phyloP scores from a whole-genome alignment of 768 basidiomycete species.

The Phanerochaete carnosa region DNA sequence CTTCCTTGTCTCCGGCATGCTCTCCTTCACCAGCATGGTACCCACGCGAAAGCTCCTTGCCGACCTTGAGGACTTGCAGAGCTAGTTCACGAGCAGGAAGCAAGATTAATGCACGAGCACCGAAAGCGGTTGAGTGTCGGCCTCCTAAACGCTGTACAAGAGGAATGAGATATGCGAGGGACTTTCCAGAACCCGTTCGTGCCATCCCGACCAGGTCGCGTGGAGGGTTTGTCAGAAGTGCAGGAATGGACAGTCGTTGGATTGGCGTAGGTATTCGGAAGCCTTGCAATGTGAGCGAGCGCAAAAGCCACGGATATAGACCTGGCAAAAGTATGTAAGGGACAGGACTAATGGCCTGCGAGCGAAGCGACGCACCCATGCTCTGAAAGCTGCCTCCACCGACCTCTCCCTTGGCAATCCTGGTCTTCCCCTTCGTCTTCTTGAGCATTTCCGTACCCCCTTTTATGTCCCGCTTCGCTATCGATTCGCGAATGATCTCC shows the following conservation, averaged over 20 bases:
- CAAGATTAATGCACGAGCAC: slow-evolving; percentile 83
- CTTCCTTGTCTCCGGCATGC: slow-evolving; percentile 65
- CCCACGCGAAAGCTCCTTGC: slow-evolving; percentile 88
- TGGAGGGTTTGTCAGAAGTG: slow-evolving; percentile 78
- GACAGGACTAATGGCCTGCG: too few species aligned
- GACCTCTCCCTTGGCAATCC: slow-evolving; percentile 68
- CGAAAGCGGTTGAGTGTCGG: slow-evolving; percentile 73
- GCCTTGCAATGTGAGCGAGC: slow-evolving; percentile 86
- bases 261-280: slow-evolving; percentile 96
- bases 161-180: slow-evolving; percentile 93
- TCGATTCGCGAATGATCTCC: slow-evolving; percentile 64
- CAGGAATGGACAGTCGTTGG: slow-evolving; percentile 86
- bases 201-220: slow-evolving; percentile 98
- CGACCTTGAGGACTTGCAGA: slow-evolving; percentile 89
- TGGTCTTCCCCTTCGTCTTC: slow-evolving; percentile 70
- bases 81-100: slow-evolving; percentile 94
- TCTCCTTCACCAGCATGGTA: slow-evolving; percentile 58
- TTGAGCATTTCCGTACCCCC: slow-evolving; percentile 75
- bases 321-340: slow-evolving; percentile 39
- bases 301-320: slow-evolving; percentile 77
- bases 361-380: slow-evolving; percentile 65
- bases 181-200: slow-evolving; percentile 96
- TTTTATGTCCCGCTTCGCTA: slow-evolving; percentile 70
- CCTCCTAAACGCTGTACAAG: slow-evolving; percentile 84
- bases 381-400: slow-evolving; percentile 95